Base-by-base conservation (phyloP, 2,329 filamentous ascomycete genomes). In the Cladorrhinum sp. region DNA sequence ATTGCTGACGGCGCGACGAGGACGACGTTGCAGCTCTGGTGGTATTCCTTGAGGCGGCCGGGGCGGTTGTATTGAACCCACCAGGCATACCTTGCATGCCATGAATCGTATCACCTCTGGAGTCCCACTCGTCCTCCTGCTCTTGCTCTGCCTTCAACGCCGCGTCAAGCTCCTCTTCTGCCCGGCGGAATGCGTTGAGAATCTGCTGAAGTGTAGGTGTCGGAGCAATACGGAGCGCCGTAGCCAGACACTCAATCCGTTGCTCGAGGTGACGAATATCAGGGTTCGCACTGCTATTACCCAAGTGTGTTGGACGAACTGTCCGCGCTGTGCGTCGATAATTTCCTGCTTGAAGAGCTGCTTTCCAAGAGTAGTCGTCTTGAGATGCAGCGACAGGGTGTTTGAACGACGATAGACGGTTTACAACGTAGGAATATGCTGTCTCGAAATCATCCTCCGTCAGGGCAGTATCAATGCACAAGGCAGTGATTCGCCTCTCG, bases 361-460 rank as follows among this genome's bases (percentile, higher is more conserved):
- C 90, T 62, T 85, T 86, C 91, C 91, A 95, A 1, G 89, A 89
- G 73, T 89, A 88, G 61, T 89, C 82, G 66, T 92, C 88, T 14
- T 57, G 36, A 10, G 62, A 16, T 39, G 52, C 21, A 52, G n/a
- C 39, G 58, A 56, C n/a, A 50, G 54, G 49, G 55, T 60, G 57
- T 51, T 62, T 48, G 57, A 61, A 14, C 10, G 60, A 26, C 18
- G 63, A 79, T 0, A 95, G 79, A 21, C 88, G 84, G 69, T 86
- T 92, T 52, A 91, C 83, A 1, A 93, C 87, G 70, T 91, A 94
- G 0, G 90, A 93, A 72, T 94, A 95, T 10, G 91, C 91, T 0
- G 91, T 95, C 71, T 96, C 91, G 63, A 95, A 95, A 71, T 86
- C 91, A 64, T 92, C 87, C 70, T 93, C 90, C 9, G 81, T 80